Base-by-base conservation (phyloP, 805 yeast genomes). In the Torulaspora gathmanii region DNA sequence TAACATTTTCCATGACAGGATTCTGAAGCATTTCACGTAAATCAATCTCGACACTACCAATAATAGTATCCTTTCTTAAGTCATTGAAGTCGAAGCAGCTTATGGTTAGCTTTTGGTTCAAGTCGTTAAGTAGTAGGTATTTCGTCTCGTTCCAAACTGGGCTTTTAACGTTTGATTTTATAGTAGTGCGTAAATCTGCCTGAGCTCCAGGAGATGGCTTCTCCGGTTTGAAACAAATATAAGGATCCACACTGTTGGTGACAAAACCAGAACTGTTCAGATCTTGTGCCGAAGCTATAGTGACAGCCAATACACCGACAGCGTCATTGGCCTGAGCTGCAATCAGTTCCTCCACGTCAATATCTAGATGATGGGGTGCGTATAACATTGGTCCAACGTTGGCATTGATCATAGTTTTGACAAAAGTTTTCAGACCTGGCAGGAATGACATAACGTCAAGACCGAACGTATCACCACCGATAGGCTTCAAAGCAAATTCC, bases 391-490 rank as follows among this genome's bases (percentile, higher is more conserved):
- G 93, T 34, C 85, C 81, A 56, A 81, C 79, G 53, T 70, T 82
- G 39, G 85, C 68, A 64, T 86, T 83, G 58, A 86, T 79, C 62
- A 82, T 72, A 17, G 75, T 72, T 51, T 82, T 84, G 43, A 86
- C 89, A 58, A 85, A 80, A 2, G 80, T 70, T 19, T 86, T 75
- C 59, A 86, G 76, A 50, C 93, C 93, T 3, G 95, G 95, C 52
- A 86, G 75, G 55, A 85, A 73, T 2, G 90, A 80, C 95, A 86
- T 86, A 54, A 86, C 77, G 68, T 86, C 95, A 35, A 86, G 60
- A 50, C 95, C 95, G 49, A 86, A 74, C n/a, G 90, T 82, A 61
- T 86, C 91, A 68, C 95, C 93, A 63, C 93, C 93, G 42, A 86
- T 83, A 8, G 95, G 95, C 61, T 86, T 86, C 70, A 86, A 75